Base-by-base conservation (phyloP, 495 filamentous ascomycete species). In the Xanthoparmelia taractica region DNA sequence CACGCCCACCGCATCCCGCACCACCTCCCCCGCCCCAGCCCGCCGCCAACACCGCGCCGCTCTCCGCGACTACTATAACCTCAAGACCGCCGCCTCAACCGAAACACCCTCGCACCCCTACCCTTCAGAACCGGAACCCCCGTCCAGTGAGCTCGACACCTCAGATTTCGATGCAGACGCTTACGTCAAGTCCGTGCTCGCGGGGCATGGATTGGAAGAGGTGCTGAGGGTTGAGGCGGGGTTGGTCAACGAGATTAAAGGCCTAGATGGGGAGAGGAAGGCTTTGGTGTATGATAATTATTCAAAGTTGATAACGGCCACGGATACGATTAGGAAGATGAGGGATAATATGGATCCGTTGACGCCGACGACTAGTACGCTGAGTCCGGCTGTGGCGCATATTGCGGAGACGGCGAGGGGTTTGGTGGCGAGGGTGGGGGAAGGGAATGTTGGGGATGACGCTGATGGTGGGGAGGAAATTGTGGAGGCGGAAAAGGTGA, bases 211-310 rank as follows among this genome's bases (percentile, higher is more conserved):
- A 4, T 74, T 92, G 58, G 79, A 84, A 63, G 86, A 84, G 45
- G 74, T 91, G 27, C 67, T 92, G 60, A 79, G 76, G 58, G 75
- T 82, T 1, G 88, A 91, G 72, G 82, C 84, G 61, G 77, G 80
- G 10, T 73, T 91, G 40, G 74, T 91, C 34, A 75, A 71, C 41
- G 94, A 97, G 72, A 94, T 96, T 41, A 80, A 91, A 29, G 89
- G 88, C 2, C 80, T 97, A 23, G 94, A 97, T 70, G 92, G 93
- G 27, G 94, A 98, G 78, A 85, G 90, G 69, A 98, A 98, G 74
- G 92, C 94, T 29, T 78, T 98, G 47, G 94, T 98, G 7, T 98
- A 98, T 73, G 94, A 98, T 73, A 98, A 98, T 73, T 98, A 97
- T 74, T 90, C 85, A 65, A 97, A 97, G 77, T 77, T 98, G 69